Percentiles rank a stretch among this genome's conserved stretches.
Evolutionary conservation across 805 yeast species (phyloP).

Genomic region (Yamadazyma philogaea): DNA sequence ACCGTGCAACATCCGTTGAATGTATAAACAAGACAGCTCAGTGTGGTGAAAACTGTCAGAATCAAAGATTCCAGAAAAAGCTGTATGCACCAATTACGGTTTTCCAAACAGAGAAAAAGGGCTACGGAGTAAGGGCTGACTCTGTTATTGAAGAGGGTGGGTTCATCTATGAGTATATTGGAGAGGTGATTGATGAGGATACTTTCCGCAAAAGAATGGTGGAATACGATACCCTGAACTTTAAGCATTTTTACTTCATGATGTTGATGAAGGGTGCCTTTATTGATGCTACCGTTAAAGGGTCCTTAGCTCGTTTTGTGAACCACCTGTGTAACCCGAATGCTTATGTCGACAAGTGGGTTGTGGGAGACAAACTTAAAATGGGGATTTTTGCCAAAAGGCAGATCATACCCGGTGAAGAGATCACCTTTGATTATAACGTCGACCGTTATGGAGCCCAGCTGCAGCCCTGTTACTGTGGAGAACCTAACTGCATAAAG

Average conservation of each 20-base stretch:
- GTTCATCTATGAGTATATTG: constrained; percentile 90
- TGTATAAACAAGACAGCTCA: constrained; percentile 66
- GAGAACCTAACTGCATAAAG: constrained; percentile 87
- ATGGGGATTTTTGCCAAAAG: constrained; percentile 95
- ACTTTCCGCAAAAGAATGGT: constrained; percentile 73
- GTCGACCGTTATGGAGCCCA: constrained; percentile 96
- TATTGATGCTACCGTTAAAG: constrained; percentile 90
- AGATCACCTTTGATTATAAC: constrained; percentile 86
- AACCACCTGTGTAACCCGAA: constrained; percentile 96
- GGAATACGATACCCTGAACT: constrained; percentile 63
- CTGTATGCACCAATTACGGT: constrained; percentile 77
- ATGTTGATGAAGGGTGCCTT: constrained; percentile 91
- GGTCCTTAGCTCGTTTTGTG: constrained; percentile 85
- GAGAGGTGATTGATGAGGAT: constrained; percentile 84
- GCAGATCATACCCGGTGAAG: constrained; percentile 72
- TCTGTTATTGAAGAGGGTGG: constrained; percentile 52
- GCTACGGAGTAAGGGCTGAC: constrained; percentile 83
- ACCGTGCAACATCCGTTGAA: constrained; percentile 87
- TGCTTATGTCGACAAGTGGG: constrained; percentile 96
- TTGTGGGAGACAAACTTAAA: constrained; percentile 80
- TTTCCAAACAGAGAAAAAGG: constrained; percentile 79
- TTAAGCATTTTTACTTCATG: constrained; percentile 91
- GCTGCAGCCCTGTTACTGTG: constrained; percentile 93
- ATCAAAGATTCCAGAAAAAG: constrained; percentile 80
- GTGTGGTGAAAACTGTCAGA: constrained; percentile 79